A percentile compares a stretch with the other conserved stretches of the same genome.
Evolutionary conservation across 2,329 filamentous ascomycete species (phyloP).

Genomic region (Alternaria panax): DNA sequence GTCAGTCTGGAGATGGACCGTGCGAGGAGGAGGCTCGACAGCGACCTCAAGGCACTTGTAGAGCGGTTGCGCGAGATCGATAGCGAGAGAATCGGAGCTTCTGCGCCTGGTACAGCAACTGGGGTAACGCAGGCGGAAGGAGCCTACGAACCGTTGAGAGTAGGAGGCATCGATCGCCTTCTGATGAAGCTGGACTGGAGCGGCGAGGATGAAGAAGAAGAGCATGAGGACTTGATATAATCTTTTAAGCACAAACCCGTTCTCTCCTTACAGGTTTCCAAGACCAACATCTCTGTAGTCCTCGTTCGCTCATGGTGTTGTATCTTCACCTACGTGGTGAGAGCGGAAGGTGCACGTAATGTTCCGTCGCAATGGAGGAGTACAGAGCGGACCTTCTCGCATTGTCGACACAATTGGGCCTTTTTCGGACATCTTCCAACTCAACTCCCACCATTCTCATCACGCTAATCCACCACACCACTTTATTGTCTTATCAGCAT

Average conservation of each 20-base stretch:
- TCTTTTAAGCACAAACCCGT: neutral
- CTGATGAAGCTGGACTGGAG: conserved; percentile 87
- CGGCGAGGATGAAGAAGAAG: conserved; percentile 40
- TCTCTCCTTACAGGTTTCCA: neutral
- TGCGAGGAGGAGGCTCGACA: conserved; percentile 70
- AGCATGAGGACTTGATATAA: conserved; percentile 31
- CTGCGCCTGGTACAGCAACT: conserved; percentile 21
- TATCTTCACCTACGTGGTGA: neutral
- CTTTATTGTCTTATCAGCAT: neutral
- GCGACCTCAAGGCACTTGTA: conserved; percentile 69
- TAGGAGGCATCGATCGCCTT: conserved; percentile 82
- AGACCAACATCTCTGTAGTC: neutral
- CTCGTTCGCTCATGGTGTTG: neutral
- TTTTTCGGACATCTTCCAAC: neutral
- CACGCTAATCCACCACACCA: neutral
- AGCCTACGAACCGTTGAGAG: conserved; percentile 73
- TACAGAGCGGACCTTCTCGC: neutral
- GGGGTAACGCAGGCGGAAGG: conserved; percentile 47
- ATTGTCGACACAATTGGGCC: neutral
- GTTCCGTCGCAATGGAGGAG: neutral
- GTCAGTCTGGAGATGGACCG: conserved; percentile 69
- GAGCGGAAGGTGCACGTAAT: neutral
- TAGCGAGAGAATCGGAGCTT: conserved; percentile 52
- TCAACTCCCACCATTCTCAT: neutral
- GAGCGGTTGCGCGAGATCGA: conserved; percentile 68